phyloP scores from a whole-genome alignment of 176 grass and related monocot genomes.

The Triticum monococcum region DNA sequence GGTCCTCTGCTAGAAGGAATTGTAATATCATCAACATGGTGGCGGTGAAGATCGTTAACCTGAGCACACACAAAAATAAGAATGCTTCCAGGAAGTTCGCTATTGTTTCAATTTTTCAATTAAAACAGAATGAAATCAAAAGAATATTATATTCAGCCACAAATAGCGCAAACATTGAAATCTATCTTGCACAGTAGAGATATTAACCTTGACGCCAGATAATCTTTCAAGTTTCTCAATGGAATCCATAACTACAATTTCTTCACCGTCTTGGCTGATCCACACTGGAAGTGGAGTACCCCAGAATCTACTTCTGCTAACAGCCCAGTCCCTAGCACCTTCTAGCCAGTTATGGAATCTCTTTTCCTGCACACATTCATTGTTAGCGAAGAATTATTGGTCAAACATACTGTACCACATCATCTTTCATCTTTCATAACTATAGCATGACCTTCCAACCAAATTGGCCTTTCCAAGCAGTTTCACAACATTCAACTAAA shows the following conservation, averaged over 20 bases:
- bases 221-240: conserved; percentile 89
- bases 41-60: conserved; percentile 95
- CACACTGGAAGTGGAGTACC: conserved; percentile 96
- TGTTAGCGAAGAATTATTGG: conserved; percentile 17
- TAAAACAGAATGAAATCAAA: conserved; percentile 11
- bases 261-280: conserved; percentile 90
- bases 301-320: conserved; percentile 99
- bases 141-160: conserved; percentile 2
- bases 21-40: conserved; percentile 95
- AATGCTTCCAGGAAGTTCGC: not conserved
- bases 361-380: conserved; percentile 64
- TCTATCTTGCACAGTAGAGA: conserved; percentile 16
- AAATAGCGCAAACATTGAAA: conserved; percentile 17
- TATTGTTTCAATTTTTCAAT: conserved; percentile 1
- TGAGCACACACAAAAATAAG: conserved; percentile 31
- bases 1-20: conserved; percentile 85
- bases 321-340: conserved; percentile 96
- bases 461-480: conserved; percentile 16
- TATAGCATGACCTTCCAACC: not conserved
- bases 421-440: not conserved
- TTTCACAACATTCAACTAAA: not conserved
- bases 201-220: conserved; percentile 87
- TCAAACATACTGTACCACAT: conserved; percentile 25
- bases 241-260: conserved; percentile 90
- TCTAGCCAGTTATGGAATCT: conserved; percentile 99